phyloP scores from a whole-genome alignment of 164 flowering plant species.

The Nelumbo lutea region DNA sequence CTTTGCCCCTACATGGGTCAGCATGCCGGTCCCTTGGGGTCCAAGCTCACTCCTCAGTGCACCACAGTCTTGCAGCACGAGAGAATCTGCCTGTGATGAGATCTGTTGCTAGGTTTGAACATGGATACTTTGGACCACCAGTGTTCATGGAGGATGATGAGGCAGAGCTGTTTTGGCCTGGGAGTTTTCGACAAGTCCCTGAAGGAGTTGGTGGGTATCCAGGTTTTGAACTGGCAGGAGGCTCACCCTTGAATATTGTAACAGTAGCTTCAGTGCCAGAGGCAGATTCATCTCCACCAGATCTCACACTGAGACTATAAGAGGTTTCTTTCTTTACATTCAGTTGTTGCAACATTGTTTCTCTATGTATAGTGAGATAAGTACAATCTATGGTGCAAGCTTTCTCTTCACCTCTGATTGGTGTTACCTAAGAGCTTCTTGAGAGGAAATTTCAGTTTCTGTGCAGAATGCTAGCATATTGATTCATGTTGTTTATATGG shows the following conservation, averaged over 20 bases:
- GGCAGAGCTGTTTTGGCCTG: constrained; percentile 61
- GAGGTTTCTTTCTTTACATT: neutral
- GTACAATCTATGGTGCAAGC: constrained; percentile 7
- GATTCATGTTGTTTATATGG: neutral
- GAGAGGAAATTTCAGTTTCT: neutral
- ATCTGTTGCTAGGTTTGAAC: constrained; percentile 55
- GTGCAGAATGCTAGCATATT: neutral
- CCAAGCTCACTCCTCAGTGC: constrained; percentile 60
- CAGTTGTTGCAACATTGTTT: neutral
- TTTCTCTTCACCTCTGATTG: neutral
- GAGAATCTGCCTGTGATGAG: constrained; percentile 26
- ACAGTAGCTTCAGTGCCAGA: constrained; percentile 25
- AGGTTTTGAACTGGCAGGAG: constrained; percentile 20
- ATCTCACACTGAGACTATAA: constrained; percentile 68
- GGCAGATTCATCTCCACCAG: constrained; percentile 43
- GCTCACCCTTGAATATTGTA: constrained; percentile 27
- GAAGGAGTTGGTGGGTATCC: constrained; percentile 10
- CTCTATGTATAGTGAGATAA: constrained; percentile 32
- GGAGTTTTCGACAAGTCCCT: constrained; percentile 58
- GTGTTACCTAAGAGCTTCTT: neutral
- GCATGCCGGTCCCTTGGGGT: constrained; percentile 58
- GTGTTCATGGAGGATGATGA: constrained; percentile 53
- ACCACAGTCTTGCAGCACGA: constrained; percentile 23
- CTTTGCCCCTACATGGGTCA: constrained; percentile 74
- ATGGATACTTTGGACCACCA: constrained; percentile 40